Percentiles rank a stretch among this genome's conserved stretches.
These are phyloP conservation scores for Liriodendron chinense DNA, from an alignment of 164 flowering plant genomes.

Conservation along the genomic window DNA sequence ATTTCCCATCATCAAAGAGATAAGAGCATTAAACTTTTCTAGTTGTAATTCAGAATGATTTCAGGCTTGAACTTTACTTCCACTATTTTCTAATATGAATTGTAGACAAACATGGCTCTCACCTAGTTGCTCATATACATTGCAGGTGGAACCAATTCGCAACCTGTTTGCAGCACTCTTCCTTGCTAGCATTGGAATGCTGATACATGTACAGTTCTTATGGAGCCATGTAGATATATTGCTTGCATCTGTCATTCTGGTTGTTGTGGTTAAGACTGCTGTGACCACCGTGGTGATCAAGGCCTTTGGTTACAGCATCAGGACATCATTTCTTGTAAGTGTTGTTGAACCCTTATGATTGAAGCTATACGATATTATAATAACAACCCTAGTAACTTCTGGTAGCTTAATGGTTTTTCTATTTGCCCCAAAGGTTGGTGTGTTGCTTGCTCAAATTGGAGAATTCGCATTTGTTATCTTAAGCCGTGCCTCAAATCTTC, in stretches of 20 bases:
- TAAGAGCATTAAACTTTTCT: not conserved
- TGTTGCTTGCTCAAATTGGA: conserved; percentile 93
- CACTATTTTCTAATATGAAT: not conserved
- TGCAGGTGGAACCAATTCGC: conserved; percentile 96
- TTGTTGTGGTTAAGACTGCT: conserved; percentile 72
- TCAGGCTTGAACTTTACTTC: not conserved
- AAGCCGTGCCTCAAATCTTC: conserved; percentile 95
- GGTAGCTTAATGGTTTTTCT: not conserved
- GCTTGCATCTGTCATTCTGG: conserved; percentile 90
- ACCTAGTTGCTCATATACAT: conserved; percentile 12
- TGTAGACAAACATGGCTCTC: not conserved
- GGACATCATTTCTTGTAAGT: conserved; percentile 70
- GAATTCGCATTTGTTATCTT: conserved; percentile 97
- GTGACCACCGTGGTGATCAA: conserved; percentile 57
- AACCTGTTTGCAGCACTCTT: conserved; percentile 96
- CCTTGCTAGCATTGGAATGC: conserved; percentile 97
- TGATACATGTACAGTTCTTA: conserved; percentile 84
- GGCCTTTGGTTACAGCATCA: conserved; percentile 70
- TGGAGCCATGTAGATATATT: conserved; percentile 95
- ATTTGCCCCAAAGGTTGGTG: conserved; percentile 60
- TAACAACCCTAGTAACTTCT: not conserved
- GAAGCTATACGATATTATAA: not conserved
- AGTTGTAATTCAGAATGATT: not conserved
- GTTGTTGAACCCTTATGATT: not conserved
- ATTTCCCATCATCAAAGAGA: not conserved